Evolutionary conservation across 1,284 basidiomycete genomes (phyloP).

Genomic region (Taiwanofungus camphoratus): DNA sequence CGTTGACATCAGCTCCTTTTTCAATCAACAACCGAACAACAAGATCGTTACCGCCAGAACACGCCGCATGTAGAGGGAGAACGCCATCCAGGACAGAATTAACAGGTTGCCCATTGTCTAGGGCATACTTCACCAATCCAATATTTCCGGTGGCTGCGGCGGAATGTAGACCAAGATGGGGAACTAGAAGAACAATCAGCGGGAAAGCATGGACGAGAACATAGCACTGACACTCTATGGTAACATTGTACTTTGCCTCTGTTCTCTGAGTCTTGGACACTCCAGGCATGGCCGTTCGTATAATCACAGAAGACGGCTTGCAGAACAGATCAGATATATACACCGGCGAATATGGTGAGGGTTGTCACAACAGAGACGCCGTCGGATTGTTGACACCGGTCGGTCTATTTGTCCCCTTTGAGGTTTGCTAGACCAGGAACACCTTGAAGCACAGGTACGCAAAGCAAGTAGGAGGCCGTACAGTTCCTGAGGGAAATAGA

Average conservation of each 20-base stretch:
- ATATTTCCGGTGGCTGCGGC: constrained; percentile 86
- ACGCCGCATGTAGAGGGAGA: constrained; percentile 87
- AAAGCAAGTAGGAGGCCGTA: too few species aligned
- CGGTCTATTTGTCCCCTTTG: constrained; percentile 3
- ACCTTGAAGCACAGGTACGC: background rate
- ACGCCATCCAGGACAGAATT: constrained; percentile 92
- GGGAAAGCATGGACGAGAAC: background rate
- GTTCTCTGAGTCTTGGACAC: constrained; percentile 34
- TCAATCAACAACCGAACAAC: constrained; percentile 86
- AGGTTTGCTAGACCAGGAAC: background rate
- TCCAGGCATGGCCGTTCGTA: constrained; percentile 25
- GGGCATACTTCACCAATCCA: constrained; percentile 81
- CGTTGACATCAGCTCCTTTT: constrained; percentile 89
- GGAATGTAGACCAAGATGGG: constrained; percentile 84
- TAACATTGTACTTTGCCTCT: constrained; percentile 73
- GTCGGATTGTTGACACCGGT: constrained; percentile 8
- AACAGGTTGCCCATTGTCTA: constrained; percentile 89
- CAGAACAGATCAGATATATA: constrained; percentile 1
- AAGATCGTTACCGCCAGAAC: constrained; percentile 78
- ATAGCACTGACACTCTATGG: constrained; percentile 61
- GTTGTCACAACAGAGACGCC: background rate
- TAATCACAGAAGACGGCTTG: constrained; percentile 4
- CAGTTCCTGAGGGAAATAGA: too few species aligned
- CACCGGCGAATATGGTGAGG: background rate
- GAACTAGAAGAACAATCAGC: constrained; percentile 43